Base-by-base conservation (phyloP, 441 rosid species). In the Corymbia calophylla region DNA sequence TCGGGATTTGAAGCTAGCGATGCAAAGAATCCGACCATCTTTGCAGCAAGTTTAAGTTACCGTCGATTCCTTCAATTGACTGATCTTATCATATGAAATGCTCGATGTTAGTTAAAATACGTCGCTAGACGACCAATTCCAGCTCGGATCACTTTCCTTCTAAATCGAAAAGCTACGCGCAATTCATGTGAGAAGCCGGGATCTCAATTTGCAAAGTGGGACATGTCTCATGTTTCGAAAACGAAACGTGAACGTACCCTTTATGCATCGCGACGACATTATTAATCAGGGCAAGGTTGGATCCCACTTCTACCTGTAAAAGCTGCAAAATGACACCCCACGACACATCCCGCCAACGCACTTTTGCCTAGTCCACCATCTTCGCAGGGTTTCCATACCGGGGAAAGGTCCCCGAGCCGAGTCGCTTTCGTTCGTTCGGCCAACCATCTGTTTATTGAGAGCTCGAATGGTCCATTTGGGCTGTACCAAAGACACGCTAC, bases 241-340 rank as follows among this genome's bases (percentile, higher is more conserved):
- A 44, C 1, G 49, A 3, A 73, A 39, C 7, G 49, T 39, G 82
- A 29, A 3, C 6, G 49, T 16, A 5, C 49, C 82, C 29, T 73
- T 73, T 73, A 39, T 11, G 27, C 82, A 73, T 39, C 3, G 5
- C 49, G 21, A 21, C n/a, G 23, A 77, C 84, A 14, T 44, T 77
- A 17, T 12, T 29, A 39, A 21, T 77, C 9, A 23, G 39, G 9
- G 9, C 29, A 12, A 77, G 18, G 62, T 53, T 27, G 87, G 91
- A 88, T 39, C 86, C 86, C 86, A 88, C 86, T 25, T 70, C 86
- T 88, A 86, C 66, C 35, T 5, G 27, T 53, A 58, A 58, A 58
- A 58, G 64, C 64, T 25, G 25, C 9, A 58, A 10, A 25, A 12
- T 14, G n/a, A 58, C 64, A 58, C 7, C 14, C 6, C 64, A 58